These are phyloP conservation scores for Pyrenochaeta sp. DNA, from an alignment of 2,329 filamentous ascomycete species.

Conservation along the genomic window DNA sequence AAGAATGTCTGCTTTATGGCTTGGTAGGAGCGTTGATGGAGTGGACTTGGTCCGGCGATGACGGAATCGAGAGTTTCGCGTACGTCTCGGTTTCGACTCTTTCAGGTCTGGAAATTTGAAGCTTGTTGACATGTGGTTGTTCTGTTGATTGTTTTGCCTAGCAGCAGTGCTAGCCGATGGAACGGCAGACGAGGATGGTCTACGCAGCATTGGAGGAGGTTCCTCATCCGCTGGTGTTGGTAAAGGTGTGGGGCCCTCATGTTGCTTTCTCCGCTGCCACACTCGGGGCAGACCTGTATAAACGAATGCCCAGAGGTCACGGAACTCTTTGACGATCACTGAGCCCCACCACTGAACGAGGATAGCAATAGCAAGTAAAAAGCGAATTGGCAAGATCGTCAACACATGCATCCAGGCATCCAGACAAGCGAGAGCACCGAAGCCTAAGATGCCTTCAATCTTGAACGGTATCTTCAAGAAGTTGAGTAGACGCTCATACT, in stretches of 20 bases:
- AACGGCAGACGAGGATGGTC: conserved; percentile 31
- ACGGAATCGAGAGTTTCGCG: conserved; percentile 48
- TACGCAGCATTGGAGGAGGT: conserved; percentile 34
- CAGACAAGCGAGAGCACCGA: conserved; percentile 88
- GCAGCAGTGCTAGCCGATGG: conserved; percentile 26
- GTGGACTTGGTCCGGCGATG: conserved; percentile 83
- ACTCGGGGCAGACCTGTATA: conserved; percentile 81
- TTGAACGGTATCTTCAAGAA: conserved; percentile 83
- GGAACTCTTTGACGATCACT: conserved; percentile 74
- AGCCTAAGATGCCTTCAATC: conserved; percentile 84
- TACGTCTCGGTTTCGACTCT: conserved; percentile 37
- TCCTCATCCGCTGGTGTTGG: conserved; percentile 41
- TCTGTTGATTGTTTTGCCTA: conserved; percentile 36
- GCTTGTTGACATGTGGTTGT: conserved; percentile 28
- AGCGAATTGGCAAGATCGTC: conserved; percentile 90
- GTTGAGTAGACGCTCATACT: conserved; percentile 90
- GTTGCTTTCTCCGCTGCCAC: conserved; percentile 69
- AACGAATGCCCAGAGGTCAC: conserved; percentile 78
- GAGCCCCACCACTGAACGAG: conserved; percentile 80
- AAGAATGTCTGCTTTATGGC: conserved; percentile 93
- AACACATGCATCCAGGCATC: conserved; percentile 98
- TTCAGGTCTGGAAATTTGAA: conserved; percentile 41
- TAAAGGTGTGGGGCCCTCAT: conserved; percentile 40
- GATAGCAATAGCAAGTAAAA: conserved; percentile 80
- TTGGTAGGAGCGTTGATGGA: conserved; percentile 83